Evolutionary conservation across 352 stramenopile genomes (phyloP).

Genomic region (Aphanomyces stellatus): DNA sequence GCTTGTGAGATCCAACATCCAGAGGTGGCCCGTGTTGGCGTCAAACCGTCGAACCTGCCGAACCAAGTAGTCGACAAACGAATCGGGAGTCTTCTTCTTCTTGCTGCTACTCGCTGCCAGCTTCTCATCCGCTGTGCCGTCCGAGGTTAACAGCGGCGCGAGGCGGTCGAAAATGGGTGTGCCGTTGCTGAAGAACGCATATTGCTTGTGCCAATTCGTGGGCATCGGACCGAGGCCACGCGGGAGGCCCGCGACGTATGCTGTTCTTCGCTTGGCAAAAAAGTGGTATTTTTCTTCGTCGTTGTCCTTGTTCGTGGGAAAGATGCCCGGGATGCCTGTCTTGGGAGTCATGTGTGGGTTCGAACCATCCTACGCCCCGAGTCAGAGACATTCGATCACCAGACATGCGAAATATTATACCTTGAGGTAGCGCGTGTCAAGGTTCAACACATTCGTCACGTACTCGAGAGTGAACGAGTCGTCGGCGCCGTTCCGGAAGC

Average conservation of each 20-base stretch:
- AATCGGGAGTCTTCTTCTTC: neutral
- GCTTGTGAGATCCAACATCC: slow-evolving; percentile 68
- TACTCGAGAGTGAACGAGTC: neutral
- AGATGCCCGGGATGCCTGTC: slow-evolving; percentile 49
- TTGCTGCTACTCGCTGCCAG: neutral
- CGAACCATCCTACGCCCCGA: slow-evolving; percentile 46
- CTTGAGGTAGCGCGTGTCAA: slow-evolving; percentile 11
- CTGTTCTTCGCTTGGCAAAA: slow-evolving; percentile 54
- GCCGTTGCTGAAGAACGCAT: slow-evolving; percentile 78
- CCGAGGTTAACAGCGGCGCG: slow-evolving; percentile 13
- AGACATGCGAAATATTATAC: neutral
- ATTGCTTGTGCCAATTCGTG: slow-evolving; percentile 72
- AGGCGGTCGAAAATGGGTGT: slow-evolving; percentile 66
- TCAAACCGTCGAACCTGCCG: slow-evolving; percentile 73
- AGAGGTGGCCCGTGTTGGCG: slow-evolving; percentile 63
- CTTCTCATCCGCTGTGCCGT: neutral
- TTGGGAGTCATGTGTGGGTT: slow-evolving; percentile 66
- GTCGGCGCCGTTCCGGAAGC: neutral
- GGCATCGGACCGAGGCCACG: slow-evolving; percentile 50
- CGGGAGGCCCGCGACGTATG: slow-evolving; percentile 69
- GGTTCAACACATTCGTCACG: neutral
- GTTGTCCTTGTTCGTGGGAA: slow-evolving; percentile 60
- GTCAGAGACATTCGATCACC: neutral
- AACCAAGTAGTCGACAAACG: slow-evolving; percentile 75
- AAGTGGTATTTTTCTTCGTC: slow-evolving; percentile 77